Base-by-base conservation (phyloP, 1,284 basidiomycete genomes). In the Tilletiopsis washingtonensis region DNA sequence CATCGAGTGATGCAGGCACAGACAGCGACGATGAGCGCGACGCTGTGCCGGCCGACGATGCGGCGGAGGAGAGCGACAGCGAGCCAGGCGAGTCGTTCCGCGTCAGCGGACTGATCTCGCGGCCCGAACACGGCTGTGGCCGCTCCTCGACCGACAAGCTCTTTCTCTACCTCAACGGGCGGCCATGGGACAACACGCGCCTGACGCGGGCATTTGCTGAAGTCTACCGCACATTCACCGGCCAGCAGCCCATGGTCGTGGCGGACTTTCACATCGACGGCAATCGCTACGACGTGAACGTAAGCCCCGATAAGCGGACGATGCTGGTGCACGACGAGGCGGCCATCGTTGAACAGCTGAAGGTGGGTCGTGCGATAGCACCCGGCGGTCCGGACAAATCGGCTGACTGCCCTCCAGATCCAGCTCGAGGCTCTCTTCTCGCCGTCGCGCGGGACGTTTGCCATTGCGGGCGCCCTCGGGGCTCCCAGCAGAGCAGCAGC, bases 261-360 rank as follows among this genome's bases (percentile, higher is more conserved):
- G 86, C 87, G 1, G 84, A 96, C 73, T 84, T 97, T 58, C 76
- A 82, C 20, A 73, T 96, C 4, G 87, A 88, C 0, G 82, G 83
- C 25, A 88, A 86, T 54, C 79, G 83, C 1, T 90, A 86, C 64
- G 94, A 99, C 69, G 84, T 98, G 70, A 99, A 98, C 64, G 87
- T 98, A 55, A 90, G 84, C 60, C 93, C 94, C 0, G 94, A 98
- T 75, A 99, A 98, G 72, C 81, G 94, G 4, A 94, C 89, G 0
- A 86, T 99, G 32, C 84, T 96, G 48, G 73, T 98, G 9, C 91
- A 97, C 67, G 84, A 84, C 70, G 94, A 99, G 72, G 78, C 79
- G 4, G 85, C 85, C 53, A 75, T 99, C 5, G 79, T 97, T 1
- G 78, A 83, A 20, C 81, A 83, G 0, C 77, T 97, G 32, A 88